Evolutionary conservation across 2,329 filamentous ascomycete species (phyloP).

Genomic region (Hirsutella thompsonii): DNA sequence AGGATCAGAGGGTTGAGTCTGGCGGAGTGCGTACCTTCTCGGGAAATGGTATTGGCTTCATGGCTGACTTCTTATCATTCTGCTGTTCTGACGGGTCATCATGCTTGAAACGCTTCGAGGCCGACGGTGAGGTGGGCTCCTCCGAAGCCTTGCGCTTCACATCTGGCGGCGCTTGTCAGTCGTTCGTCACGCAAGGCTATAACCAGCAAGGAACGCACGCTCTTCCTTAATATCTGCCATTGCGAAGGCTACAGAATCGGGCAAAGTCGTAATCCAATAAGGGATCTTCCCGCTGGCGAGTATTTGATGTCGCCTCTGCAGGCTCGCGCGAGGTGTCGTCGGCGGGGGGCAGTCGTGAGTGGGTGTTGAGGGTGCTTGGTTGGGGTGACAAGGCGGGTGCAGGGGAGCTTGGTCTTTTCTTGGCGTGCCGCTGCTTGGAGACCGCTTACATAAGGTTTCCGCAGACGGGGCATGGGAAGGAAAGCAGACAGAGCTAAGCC

Average conservation of each 20-base stretch:
- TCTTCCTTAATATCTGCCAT: slow-evolving; percentile 25
- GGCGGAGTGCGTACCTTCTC: slow-evolving; percentile 73
- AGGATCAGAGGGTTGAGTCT: too few species aligned
- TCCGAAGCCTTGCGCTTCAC: slow-evolving; percentile 63
- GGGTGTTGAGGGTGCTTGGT: too few species aligned
- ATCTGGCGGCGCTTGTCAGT: slow-evolving; percentile 18
- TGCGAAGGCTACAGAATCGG: slow-evolving; percentile 1
- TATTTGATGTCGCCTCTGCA: too few species aligned
- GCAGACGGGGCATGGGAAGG: background rate
- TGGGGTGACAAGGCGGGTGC: background rate
- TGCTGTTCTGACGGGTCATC: slow-evolving; percentile 14
- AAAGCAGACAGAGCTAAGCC: slow-evolving; percentile 16
- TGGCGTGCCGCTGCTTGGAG: background rate
- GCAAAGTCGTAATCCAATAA: background rate
- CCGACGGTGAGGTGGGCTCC: slow-evolving; percentile 47
- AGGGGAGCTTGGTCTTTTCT: background rate
- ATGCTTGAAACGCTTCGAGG: slow-evolving; percentile 53
- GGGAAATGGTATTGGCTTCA: slow-evolving; percentile 68
- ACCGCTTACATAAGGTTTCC: background rate
- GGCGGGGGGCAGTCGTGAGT: too few species aligned
- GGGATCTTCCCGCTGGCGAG: too few species aligned
- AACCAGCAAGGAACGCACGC: slow-evolving; percentile 15
- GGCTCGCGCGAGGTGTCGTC: too few species aligned
- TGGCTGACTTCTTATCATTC: slow-evolving; percentile 31
- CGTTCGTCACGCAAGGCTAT: background rate